A percentile compares a stretch with the other conserved stretches of the same genome.
Evolutionary conservation across 305 asterid species (phyloP).

Genomic region (Solanum hybrid): DNA sequence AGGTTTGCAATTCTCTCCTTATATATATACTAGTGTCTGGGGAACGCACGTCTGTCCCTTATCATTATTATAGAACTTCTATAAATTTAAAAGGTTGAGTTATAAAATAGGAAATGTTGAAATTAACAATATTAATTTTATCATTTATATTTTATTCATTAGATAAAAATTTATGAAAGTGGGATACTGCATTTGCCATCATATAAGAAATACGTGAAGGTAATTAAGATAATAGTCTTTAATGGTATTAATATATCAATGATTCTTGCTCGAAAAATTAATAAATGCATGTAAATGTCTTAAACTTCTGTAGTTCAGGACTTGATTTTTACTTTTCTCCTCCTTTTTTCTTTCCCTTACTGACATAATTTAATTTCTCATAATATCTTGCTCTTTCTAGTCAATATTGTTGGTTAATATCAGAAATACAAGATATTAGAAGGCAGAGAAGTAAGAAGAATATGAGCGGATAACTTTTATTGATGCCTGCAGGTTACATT

Average conservation of each 20-base stretch:
- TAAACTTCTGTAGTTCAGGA: background rate
- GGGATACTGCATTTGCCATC: background rate
- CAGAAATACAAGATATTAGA: background rate
- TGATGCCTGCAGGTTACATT: background rate
- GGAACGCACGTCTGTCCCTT: background rate
- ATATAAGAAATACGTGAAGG: background rate
- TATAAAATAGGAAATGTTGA: background rate
- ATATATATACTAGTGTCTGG: background rate
- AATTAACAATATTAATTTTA: background rate
- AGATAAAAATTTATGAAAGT: background rate
- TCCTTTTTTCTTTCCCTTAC: background rate
- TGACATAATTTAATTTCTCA: background rate
- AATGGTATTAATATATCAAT: background rate
- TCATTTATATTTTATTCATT: background rate
- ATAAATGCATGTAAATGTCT: background rate
- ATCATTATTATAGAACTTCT: background rate
- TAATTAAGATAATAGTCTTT: background rate
- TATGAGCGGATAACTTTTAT: background rate
- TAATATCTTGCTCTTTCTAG: background rate
- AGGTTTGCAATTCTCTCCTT: constrained; percentile 29
- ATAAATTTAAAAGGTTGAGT: background rate
- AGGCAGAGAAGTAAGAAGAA: background rate
- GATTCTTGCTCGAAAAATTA: background rate
- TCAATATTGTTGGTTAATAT: background rate
- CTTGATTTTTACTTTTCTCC: background rate